Base-by-base conservation (phyloP, 2,329 filamentous ascomycete genomes). In the Penicillium sp. region DNA sequence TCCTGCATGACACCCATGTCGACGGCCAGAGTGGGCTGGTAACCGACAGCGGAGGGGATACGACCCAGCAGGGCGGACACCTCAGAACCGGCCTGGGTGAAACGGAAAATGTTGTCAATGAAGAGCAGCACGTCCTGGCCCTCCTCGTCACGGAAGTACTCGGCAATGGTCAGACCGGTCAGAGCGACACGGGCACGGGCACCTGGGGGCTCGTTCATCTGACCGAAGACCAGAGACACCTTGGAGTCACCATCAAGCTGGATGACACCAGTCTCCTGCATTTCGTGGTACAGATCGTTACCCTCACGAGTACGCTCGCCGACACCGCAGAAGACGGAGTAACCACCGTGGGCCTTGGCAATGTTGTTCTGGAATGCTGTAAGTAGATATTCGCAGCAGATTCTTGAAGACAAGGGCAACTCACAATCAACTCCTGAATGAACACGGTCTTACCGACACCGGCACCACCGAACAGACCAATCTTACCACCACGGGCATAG, bases 401-500 rank as follows among this genome's bases (percentile, higher is more conserved):
- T 25, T 41, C 32, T 4, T 35, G 23, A 18, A n/a, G 13, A 37
- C 30, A 8, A 8, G 2, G 22, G 22, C 14, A 26, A 65, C 77
- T 62, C 72, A 82, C 79, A 78, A 98, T 98, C 69, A 98, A 77
- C 77, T 98, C 92, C 81, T 98, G 92, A 72, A 98, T 98, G 80
- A 96, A 98, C 70, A 98, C 92, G 70, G 92, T 98, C 85, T 98
- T 98, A 74, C 92, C 92, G 79, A 98, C 92, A 93, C 92, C 92
- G 64, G 92, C 92, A 90, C 92, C 92, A 76, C 92, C 92, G 77
- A 98, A 98, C 60, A 98, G 88, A 86, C 92, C 92, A 80, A 98
- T 98, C 85, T 98, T 98, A 82, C 92, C 92, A 87, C 92, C 92
- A 93, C 92, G 92, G 70, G 92, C 92, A 74, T 98, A 98, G 64